Conservation (phyloP, 768 basidiomycete genomes). For the Boletus reticuloceps region DNA sequence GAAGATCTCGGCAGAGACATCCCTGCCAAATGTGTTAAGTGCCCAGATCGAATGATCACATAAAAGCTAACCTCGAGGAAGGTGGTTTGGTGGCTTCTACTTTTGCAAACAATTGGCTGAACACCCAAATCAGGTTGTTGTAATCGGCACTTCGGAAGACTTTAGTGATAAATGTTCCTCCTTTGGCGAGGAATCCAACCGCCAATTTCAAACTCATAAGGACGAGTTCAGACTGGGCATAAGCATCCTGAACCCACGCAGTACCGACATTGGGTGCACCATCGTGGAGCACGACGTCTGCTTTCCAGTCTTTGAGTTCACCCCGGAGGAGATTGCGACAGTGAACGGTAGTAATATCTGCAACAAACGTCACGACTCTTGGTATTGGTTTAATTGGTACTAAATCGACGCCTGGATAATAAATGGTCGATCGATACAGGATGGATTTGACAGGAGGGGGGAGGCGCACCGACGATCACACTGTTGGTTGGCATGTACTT, state of each 20-base stretch:
- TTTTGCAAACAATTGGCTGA: constrained; percentile 91
- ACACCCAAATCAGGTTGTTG: constrained; percentile 98
- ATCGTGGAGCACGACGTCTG: constrained; percentile 96
- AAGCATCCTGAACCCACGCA: constrained; percentile 99
- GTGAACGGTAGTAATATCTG: constrained; percentile 90
- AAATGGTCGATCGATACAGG: constrained; percentile 7
- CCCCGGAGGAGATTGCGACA: constrained; percentile 84
- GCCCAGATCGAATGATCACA: not conserved
- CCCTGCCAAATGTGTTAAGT: constrained; percentile 45
- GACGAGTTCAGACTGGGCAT: constrained; percentile 94
- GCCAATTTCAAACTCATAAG: constrained; percentile 94
- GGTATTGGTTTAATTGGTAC: constrained; percentile 97
- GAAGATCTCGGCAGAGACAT: constrained; percentile 99
- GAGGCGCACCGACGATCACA: constrained; percentile 75
- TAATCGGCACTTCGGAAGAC: constrained; percentile 98
- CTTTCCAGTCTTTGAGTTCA: constrained; percentile 98
- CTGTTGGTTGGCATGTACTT: constrained; percentile 96
- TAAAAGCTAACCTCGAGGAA: constrained; percentile 74
- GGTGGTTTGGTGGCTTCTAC: constrained; percentile 99
- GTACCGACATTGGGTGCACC: constrained; percentile 99
- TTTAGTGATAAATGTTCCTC: constrained; percentile 95
- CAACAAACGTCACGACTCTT: constrained; percentile 83
- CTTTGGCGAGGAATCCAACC: constrained; percentile 90
- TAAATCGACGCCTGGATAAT: constrained; percentile 78
- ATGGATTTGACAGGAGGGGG: constrained; percentile 6